phyloP scores from a whole-genome alignment of 208 protist species.

The Wallacemonas sp. region DNA sequence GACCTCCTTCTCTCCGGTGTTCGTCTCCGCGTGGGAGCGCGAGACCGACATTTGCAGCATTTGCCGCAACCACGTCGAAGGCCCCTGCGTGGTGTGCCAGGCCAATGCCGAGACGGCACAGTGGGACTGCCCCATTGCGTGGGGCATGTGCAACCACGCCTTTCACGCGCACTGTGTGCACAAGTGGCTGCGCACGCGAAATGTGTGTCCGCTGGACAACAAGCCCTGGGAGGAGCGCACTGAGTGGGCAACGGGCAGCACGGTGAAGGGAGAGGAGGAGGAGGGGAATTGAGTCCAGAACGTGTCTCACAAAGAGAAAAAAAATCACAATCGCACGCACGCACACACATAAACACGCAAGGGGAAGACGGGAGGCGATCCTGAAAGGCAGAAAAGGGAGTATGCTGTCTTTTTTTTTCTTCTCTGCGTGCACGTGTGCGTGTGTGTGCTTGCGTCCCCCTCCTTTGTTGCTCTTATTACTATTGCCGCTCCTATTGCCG shows the following conservation, averaged over 20 bases:
- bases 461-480: too few species aligned
- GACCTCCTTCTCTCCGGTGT: slow-evolving; percentile 97
- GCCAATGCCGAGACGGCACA: slow-evolving; percentile 55
- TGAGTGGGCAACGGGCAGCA: slow-evolving; percentile 33
- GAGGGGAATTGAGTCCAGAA: too few species aligned
- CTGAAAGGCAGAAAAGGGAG: slow-evolving; percentile 1
- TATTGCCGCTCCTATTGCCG: too few species aligned
- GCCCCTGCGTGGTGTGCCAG: slow-evolving; percentile 97
- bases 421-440: too few species aligned
- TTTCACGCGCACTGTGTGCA: slow-evolving; percentile 99
- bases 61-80: slow-evolving; percentile 98
- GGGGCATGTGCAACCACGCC: slow-evolving; percentile 98
- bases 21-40: slow-evolving; percentile 95
- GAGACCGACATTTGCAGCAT: slow-evolving; percentile 97
- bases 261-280: too few species aligned
- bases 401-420: too few species aligned
- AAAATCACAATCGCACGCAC: too few species aligned
- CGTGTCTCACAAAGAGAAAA: too few species aligned
- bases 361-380: neutral
- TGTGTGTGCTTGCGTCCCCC: too few species aligned
- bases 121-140: slow-evolving; percentile 94
- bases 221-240: slow-evolving; percentile 92
- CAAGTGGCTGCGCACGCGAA: slow-evolving; percentile 97
- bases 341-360: slow-evolving; percentile 1
- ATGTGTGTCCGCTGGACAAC: slow-evolving; percentile 97